These are phyloP conservation scores for Tuber aestivum DNA, from an alignment of 495 filamentous ascomycete species.

Conservation along the genomic window DNA sequence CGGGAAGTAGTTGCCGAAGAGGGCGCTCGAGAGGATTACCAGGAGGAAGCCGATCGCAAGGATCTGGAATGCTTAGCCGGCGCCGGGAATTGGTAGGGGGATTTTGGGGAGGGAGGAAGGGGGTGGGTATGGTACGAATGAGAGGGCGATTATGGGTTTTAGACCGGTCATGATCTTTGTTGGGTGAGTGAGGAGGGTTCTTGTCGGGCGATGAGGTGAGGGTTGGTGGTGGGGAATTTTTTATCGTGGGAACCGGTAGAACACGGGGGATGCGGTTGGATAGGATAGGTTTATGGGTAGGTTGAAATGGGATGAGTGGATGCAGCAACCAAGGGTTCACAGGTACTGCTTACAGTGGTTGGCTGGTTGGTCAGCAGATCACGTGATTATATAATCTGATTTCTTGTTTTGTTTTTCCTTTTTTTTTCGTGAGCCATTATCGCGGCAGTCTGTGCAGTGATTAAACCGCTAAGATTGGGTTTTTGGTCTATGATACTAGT, in stretches of 20 bases:
- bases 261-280: not conserved
- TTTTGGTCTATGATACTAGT: not conserved
- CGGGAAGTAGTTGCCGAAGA: constrained; percentile 82
- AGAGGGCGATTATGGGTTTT: constrained; percentile 93
- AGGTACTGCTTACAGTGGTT: not conserved
- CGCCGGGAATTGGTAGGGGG: too few relatives aligned
- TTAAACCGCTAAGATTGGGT: not conserved
- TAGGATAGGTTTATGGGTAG: not conserved
- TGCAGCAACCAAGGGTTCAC: not conserved
- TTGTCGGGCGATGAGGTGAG: constrained; percentile 24
- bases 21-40: constrained; percentile 92
- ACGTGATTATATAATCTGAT: not conserved
- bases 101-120: not conserved
- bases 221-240: not conserved
- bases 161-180: constrained; percentile 79
- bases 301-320: not conserved
- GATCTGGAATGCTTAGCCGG: constrained; percentile 50
- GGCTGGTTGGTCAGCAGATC: not conserved
- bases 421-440: too few relatives aligned
- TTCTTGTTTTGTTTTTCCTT: not conserved
- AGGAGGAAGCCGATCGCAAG: constrained; percentile 98
- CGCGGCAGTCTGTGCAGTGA: not conserved
- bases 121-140: constrained; percentile 59
- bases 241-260: not conserved
- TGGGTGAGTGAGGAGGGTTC: too few relatives aligned